These are phyloP conservation scores for Carex arenaria DNA, from an alignment of 202 grass and related monocot species.

Conservation along the genomic window DNA sequence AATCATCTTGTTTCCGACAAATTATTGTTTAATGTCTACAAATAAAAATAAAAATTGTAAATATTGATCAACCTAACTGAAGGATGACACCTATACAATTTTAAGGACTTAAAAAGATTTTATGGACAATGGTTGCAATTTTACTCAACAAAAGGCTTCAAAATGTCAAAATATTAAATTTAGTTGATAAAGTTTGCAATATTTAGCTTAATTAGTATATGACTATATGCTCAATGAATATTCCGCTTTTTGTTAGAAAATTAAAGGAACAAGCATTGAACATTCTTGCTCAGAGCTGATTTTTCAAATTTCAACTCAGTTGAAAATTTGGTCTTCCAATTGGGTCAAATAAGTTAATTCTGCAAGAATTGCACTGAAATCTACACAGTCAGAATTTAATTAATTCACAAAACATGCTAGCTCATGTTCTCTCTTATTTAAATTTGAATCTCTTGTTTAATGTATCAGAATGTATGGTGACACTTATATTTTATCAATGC, in stretches of 20 bases:
- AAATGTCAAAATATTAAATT: background rate
- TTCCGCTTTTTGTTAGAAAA: background rate
- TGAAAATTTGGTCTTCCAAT: background rate
- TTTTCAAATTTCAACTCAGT: background rate
- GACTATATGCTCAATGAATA: background rate
- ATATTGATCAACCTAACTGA: background rate
- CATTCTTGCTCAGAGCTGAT: background rate
- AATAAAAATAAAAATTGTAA: no score
- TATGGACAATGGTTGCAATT: background rate
- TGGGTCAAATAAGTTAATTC: background rate
- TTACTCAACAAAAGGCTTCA: background rate
- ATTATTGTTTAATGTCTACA: no score
- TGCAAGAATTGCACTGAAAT: background rate
- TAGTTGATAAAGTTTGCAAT: background rate
- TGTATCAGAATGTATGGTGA: no score
- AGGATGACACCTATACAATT: background rate
- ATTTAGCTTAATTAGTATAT: background rate
- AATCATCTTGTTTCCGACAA: no score
- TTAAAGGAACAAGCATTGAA: background rate
- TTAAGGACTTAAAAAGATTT: background rate
- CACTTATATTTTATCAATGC: no score
- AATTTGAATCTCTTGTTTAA: background rate
- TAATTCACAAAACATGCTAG: background rate
- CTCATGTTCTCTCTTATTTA: background rate
- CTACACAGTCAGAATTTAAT: background rate